Evolutionary conservation across 2,329 filamentous ascomycete species (phyloP), one percentile per base, ranked within the genome.

Genomic region (Cladosporium sp.): DNA sequence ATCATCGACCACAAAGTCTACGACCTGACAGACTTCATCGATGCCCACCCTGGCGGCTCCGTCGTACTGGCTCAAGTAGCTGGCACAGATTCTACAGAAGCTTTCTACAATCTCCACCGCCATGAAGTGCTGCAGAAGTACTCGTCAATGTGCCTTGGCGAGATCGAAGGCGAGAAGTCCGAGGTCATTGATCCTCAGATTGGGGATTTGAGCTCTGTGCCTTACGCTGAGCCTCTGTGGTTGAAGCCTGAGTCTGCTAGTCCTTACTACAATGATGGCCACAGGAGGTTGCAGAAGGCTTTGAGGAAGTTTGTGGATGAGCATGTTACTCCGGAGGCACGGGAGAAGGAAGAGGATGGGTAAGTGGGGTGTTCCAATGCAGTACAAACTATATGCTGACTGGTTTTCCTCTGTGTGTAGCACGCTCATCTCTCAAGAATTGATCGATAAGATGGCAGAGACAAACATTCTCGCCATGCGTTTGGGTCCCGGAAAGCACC

Each of bases 21-120:
- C 79, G 89, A 96, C 75, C 82, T 92, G 12, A 87, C 87, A 61
- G 90, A 95, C 65, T 96, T 95, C 73, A 75, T 91, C 66, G 89
- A 94, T 70, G 90, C 88, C 20, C 91, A 96, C 69, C 91, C 91
- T 0, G 90, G 90, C 66, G 91, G 90, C 68, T 85, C 87, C 68
- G 86, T 88, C 43, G 90, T 95, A 22, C 84, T 95, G 38, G 82
- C 84, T 56, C 90, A 96, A 75, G 84, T 93, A 50, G 91, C 89
- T 30, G 91, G 91, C 62, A 82, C 85, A 65, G 91, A 96, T 70
- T 90, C 90, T 52, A 96, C 91, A 1, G 78, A 82, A 37, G 88
- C 88, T 59, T 96, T 95, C 75, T 96, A 95, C 83, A 95, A 95
- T 78, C 85, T 96, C 55, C 92, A 96, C 77, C 82, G 91, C 25